Evolutionary conservation across 1,139 yeast genomes (phyloP).

Genomic region (Blastobotrys buckinghamii): DNA sequence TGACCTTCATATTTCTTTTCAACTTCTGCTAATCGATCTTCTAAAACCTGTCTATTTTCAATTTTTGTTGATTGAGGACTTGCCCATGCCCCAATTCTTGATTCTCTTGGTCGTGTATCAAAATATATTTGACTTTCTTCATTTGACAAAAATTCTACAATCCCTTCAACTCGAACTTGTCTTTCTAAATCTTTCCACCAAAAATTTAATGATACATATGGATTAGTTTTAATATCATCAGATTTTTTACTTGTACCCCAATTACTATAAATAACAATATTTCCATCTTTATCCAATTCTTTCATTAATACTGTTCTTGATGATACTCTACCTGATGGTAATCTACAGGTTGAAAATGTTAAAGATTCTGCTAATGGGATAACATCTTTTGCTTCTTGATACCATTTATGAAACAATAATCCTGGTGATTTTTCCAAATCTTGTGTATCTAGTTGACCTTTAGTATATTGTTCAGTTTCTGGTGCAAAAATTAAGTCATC

Average conservation of each 20-base stretch:
- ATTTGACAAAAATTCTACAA: slow-evolving; percentile 63
- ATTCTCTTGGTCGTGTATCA: slow-evolving; percentile 84
- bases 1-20: slow-evolving; percentile 54
- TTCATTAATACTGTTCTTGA: slow-evolving; percentile 79
- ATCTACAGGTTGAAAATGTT: slow-evolving; percentile 75
- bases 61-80: slow-evolving; percentile 76
- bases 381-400: slow-evolving; percentile 60
- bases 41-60: slow-evolving; percentile 54
- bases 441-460: slow-evolving; percentile 50
- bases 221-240: slow-evolving; percentile 61
- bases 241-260: slow-evolving; percentile 86
- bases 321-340: slow-evolving; percentile 85
- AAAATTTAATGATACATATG: slow-evolving; percentile 78
- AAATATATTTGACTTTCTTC: slow-evolving; percentile 76
- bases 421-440: slow-evolving; percentile 61
- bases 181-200: slow-evolving; percentile 90
- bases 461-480: slow-evolving; percentile 80
- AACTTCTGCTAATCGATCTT: slow-evolving; percentile 40
- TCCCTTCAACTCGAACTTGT: slow-evolving; percentile 90
- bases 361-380: slow-evolving; percentile 72
- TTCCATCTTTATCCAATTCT: slow-evolving; percentile 76
- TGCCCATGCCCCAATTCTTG: slow-evolving; percentile 96
- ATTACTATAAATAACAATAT: slow-evolving; percentile 80
- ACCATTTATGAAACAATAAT: slow-evolving; percentile 78
- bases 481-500: slow-evolving; percentile 51